These are phyloP conservation scores for Cylindricascospora bacillispora DNA, from an alignment of 1,139 yeast species.

Conservation along the genomic window DNA sequence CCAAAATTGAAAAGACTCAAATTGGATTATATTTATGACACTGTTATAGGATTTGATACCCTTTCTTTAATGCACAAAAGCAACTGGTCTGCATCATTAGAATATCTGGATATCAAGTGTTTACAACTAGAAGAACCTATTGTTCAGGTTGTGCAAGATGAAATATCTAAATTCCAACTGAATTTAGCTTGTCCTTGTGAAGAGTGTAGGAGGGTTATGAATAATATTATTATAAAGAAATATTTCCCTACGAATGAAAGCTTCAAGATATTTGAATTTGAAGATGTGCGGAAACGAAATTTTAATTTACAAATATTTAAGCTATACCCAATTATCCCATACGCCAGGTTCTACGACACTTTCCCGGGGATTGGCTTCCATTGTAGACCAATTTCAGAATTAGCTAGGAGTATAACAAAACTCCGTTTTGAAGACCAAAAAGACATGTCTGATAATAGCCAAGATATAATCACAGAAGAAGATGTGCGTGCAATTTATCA, in stretches of 20 bases:
- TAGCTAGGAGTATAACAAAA: slow-evolving; percentile 11
- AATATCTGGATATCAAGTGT: slow-evolving; percentile 17
- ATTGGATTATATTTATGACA: slow-evolving; percentile 20
- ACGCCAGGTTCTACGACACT: slow-evolving; percentile 14
- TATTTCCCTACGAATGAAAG: slow-evolving; percentile 15
- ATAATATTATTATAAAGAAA: slow-evolving; percentile 13
- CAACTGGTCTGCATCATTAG: slow-evolving; percentile 10
- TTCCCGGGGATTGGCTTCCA: slow-evolving; percentile 20
- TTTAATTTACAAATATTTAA: slow-evolving; percentile 18
- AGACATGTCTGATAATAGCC: slow-evolving; percentile 5
- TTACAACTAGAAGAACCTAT: slow-evolving; percentile 13
- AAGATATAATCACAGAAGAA: slow-evolving; percentile 6
- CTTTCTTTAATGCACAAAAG: slow-evolving; percentile 10
- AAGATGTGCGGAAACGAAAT: slow-evolving; percentile 15
- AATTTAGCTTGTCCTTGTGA: slow-evolving; percentile 18
- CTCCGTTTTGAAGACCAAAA: slow-evolving; percentile 5
- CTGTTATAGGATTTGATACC: slow-evolving; percentile 6
- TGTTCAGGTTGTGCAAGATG: slow-evolving; percentile 12
- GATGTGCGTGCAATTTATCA: slow-evolving; percentile 19
- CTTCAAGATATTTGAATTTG: slow-evolving; percentile 9
- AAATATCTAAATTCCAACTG: slow-evolving; percentile 11
- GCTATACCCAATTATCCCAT: slow-evolving; percentile 20
- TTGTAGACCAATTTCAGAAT: slow-evolving; percentile 13
- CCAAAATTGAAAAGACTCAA: slow-evolving; percentile 11
- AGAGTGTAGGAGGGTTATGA: slow-evolving; percentile 13